Evolutionary conservation across 805 yeast species (phyloP), one percentile per base, ranked within the genome.

Genomic region (Starmera caribaea): DNA sequence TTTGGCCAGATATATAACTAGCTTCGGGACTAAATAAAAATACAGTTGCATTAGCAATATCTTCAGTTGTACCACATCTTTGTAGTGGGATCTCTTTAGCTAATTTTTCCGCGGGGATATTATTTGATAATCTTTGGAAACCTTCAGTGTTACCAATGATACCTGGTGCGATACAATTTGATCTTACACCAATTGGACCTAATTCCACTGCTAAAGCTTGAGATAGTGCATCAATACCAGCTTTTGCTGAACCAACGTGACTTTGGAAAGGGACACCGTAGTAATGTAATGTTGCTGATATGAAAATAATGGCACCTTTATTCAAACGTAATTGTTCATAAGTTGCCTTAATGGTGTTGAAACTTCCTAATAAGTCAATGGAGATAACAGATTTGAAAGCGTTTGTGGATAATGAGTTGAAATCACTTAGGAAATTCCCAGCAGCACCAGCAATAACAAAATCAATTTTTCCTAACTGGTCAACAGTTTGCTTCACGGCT

Each of bases 361-460:
- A 89, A 15, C 95, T 79, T 11, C 97, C 97, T 35, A 89, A 59
- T 37, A 90, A 66, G 59, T 90, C 97, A 47, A 89, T 90, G 32
- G 80, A 81, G 16, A 89, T 69, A 21, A 89, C 97, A 0, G 94
- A 70, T 59, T 83, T 83, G 69, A 89, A 89, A 6, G 95, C 97
- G 55, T 88, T 87, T 16, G 90, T 55, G 2, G 90, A 79, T 47
- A 89, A 65, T 50, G 78, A 79, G 53, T 80, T 78, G 62, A 88
- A 76, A 58, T 86, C 92, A 29, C 86, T 64, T 39, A 90, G 58
- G 57, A 90, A 89, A 65, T 90, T 90, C 8, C 97, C 97, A 3
- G 97, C 97, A 3, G 97, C 97, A 10, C 97, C 97, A 34, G 92
- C 89, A 57, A 89, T 83, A 29, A 89, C 94, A 57, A 60, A 84